Conservation (phyloP, 805 yeast species). For the Cyberlindnera veronae region DNA sequence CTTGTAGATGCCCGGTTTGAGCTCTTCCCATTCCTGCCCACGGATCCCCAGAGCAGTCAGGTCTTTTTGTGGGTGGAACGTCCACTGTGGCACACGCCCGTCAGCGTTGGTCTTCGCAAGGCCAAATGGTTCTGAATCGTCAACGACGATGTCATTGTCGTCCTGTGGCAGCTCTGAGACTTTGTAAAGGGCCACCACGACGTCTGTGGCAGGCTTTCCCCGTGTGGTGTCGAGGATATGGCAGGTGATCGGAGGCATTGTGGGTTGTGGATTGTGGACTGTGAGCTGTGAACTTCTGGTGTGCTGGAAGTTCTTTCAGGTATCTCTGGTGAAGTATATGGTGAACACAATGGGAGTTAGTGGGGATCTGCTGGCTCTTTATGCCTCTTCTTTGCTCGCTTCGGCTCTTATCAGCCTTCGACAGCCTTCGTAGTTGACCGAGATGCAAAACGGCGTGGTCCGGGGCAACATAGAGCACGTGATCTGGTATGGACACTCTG, state of each 20-base stretch:
- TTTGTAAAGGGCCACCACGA: constrained; percentile 58
- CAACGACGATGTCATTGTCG: constrained; percentile 29
- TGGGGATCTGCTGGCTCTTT: not conserved
- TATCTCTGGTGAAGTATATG: not conserved
- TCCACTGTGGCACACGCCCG: constrained; percentile 78
- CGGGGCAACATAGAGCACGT: constrained; percentile 15
- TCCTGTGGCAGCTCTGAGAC: constrained; percentile 25
- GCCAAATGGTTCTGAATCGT: constrained; percentile 49
- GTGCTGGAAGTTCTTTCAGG: too few species aligned
- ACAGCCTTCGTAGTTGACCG: constrained; percentile 15
- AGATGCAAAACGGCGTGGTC: not conserved
- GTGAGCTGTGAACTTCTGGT: too few species aligned
- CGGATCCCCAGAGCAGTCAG: constrained; percentile 31
- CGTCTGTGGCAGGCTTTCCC: constrained; percentile 80
- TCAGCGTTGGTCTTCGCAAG: constrained; percentile 69
- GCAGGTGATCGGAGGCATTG: constrained; percentile 70
- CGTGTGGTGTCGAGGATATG: constrained; percentile 81
- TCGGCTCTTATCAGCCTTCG: not conserved
- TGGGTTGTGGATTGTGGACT: too few species aligned
- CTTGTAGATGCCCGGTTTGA: constrained; percentile 65
- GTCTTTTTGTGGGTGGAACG: constrained; percentile 36
- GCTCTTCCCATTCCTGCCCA: constrained; percentile 38
- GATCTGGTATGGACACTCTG: too few species aligned
- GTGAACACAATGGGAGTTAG: too few species aligned
- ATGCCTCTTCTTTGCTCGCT: not conserved